Percentiles rank a stretch among this genome's conserved stretches.
These are phyloP conservation scores for Colletotrichum echinochloae DNA, from an alignment of 2,329 filamentous ascomycete species.

Conservation along the genomic window DNA sequence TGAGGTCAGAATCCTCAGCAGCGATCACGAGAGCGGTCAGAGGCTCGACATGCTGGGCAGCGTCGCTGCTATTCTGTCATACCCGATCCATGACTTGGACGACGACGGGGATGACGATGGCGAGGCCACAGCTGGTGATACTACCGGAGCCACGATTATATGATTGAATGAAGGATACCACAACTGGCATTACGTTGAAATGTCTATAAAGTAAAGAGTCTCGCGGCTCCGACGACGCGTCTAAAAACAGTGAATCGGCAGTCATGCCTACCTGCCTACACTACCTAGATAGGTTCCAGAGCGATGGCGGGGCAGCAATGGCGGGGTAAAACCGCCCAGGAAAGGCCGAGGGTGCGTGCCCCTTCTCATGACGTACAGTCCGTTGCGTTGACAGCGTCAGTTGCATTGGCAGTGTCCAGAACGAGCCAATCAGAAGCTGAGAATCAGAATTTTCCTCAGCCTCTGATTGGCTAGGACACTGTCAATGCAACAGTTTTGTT, in stretches of 20 bases:
- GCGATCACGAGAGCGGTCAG: slow-evolving; percentile 92
- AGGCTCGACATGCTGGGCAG: slow-evolving; percentile 85
- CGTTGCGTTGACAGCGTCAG: too few species aligned
- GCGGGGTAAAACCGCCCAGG: slow-evolving; percentile 11
- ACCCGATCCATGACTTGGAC: slow-evolving; percentile 85
- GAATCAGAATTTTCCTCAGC: too few species aligned
- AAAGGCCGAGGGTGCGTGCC: slow-evolving; percentile 15
- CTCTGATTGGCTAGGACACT: too few species aligned
- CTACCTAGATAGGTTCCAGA: too few species aligned
- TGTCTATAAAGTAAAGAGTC: not conserved
- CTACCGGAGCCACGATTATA: slow-evolving; percentile 24
- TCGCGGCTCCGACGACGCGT: not conserved
- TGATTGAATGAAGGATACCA: slow-evolving; percentile 10
- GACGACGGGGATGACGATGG: slow-evolving; percentile 68
- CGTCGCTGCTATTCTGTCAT: slow-evolving; percentile 91
- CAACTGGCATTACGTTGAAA: not conserved
- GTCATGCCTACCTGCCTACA: not conserved
- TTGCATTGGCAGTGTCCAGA: too few species aligned
- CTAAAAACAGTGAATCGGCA: not conserved
- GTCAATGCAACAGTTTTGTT: too few species aligned
- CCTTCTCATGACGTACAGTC: slow-evolving; percentile 33
- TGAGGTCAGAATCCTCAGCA: slow-evolving; percentile 89
- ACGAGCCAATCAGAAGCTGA: too few species aligned
- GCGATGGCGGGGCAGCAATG: not conserved
- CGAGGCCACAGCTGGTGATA: slow-evolving; percentile 29